phyloP scores from a whole-genome alignment of 352 stramenopile genomes.

The Pythium dissimile region DNA sequence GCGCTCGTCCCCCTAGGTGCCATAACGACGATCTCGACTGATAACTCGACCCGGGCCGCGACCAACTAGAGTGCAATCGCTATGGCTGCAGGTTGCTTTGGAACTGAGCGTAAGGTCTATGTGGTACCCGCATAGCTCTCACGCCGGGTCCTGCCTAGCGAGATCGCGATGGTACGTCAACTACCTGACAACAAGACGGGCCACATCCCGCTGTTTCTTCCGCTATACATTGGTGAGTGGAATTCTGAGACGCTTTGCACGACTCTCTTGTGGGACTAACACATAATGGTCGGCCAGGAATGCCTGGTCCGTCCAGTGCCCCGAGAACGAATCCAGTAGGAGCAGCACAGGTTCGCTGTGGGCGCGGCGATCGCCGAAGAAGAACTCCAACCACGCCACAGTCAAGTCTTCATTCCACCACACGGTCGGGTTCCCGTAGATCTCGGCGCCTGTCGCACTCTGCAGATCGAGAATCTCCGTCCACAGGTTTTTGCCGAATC shows the following conservation, averaged over 20 bases:
- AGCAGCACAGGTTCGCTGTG: constrained; percentile 21
- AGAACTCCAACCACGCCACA: constrained; percentile 22
- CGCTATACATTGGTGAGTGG: constrained; percentile 14
- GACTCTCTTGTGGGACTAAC: no score
- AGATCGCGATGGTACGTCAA: background rate
- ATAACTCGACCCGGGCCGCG: background rate
- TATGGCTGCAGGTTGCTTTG: background rate
- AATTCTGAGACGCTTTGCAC: no score
- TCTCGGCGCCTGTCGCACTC: background rate
- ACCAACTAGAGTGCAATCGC: background rate
- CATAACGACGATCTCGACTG: background rate
- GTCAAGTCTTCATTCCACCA: constrained; percentile 25
- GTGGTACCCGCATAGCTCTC: background rate
- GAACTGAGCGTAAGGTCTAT: background rate
- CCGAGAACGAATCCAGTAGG: constrained; percentile 26
- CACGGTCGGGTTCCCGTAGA: constrained; percentile 20
- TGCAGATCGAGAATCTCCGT: background rate
- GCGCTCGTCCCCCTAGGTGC: background rate
- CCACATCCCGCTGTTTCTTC: background rate
- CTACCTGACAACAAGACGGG: constrained; percentile 14
- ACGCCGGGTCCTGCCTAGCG: background rate
- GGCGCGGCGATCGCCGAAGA: constrained; percentile 16
- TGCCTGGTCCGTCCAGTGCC: constrained; percentile 24
- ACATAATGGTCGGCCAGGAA: no score
- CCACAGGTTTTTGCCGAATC: constrained; percentile 14